phyloP scores from a whole-genome alignment of 306 rosid genomes.

The Astragalus membranaceus region DNA sequence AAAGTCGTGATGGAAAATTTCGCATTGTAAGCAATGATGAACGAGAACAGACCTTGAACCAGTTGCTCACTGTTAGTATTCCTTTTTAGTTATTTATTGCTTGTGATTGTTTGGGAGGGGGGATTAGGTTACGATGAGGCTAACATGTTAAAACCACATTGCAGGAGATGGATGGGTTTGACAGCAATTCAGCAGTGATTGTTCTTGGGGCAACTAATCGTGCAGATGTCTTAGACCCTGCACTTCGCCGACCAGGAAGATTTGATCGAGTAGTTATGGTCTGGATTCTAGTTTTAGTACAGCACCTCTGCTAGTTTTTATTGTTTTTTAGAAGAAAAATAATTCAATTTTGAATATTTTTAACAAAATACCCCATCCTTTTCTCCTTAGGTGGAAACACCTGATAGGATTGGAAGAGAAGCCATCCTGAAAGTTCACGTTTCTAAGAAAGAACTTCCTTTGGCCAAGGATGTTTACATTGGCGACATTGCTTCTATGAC shows the following conservation, averaged over 20 bases:
- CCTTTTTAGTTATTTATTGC: conserved; percentile 19
- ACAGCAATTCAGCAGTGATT: conserved; percentile 92
- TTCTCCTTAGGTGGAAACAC: conserved; percentile 78
- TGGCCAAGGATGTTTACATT: conserved; percentile 63
- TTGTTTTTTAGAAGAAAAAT: background rate
- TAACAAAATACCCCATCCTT: background rate
- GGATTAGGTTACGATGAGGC: background rate
- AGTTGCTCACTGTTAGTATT: conserved; percentile 85
- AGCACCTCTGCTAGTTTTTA: conserved; percentile 11
- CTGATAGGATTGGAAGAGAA: conserved; percentile 92
- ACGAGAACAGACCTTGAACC: conserved; percentile 97
- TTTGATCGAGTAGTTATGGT: conserved; percentile 97
- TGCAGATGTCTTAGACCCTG: conserved; percentile 90
- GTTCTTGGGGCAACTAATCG: conserved; percentile 99
- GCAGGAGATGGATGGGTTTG: conserved; percentile 99
- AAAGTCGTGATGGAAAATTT: conserved; percentile 96
- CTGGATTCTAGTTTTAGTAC: conserved; percentile 31
- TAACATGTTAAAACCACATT: conserved; percentile 21
- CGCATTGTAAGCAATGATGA: conserved; percentile 95
- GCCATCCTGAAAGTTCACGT: conserved; percentile 80
- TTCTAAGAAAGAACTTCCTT: conserved; percentile 88
- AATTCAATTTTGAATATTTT: background rate
- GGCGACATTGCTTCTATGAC: conserved; percentile 87
- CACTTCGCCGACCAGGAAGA: conserved; percentile 99
- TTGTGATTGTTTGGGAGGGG: background rate